Evolutionary conservation across 169 alveolate genomes (phyloP), one percentile per base, ranked within the genome.

Genomic region (Amoebophrya sp.): DNA sequence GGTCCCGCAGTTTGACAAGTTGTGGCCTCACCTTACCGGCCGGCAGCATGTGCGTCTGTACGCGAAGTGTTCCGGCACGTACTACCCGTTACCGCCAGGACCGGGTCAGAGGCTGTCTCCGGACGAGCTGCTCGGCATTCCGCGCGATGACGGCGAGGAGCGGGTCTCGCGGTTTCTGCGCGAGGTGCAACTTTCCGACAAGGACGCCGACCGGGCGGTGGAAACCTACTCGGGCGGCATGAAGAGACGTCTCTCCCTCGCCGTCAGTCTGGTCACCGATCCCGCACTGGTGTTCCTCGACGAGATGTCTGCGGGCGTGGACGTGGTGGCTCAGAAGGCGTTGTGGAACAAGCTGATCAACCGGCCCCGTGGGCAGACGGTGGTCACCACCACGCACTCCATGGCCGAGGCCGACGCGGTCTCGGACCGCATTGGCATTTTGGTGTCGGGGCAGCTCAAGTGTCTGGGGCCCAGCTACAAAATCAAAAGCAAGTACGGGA

Each of bases 1-100:
- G 32, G 90, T 25, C 23, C 90, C 90, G 29, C 90, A 83, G 90
- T 83, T 83, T 25, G 90, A 83, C 90, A 12, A 12, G 3, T 32
- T 83, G 25, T 83, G 90, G 90, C 41, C 90, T 0, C 7, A 38
- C 32, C 39, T 35, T 39, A 83, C 90, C 32, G 90, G 40, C 41
- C 40, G 90, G 2, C 53, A 38, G 23, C 40, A 83, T 39, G 7
- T 83, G 41, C 41, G 41, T 23, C 40, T 39, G 90, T 83, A 14
- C 41, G 39, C 90, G 35, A 83, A 83, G 41, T 33, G 40, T 40
- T 12, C 25, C 32, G 90, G 90, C 40, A 33, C 41, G 53, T 83
- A 33, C 90, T 39, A 39, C 90, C 83, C 66, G 66, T 47, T 7
- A 18, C 66, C 66, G 66, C 7, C 7, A 18, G 18, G 29, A 18